Evolutionary conservation across 2,329 filamentous ascomycete species (phyloP).

Genomic region (Ilyonectria robusta): DNA sequence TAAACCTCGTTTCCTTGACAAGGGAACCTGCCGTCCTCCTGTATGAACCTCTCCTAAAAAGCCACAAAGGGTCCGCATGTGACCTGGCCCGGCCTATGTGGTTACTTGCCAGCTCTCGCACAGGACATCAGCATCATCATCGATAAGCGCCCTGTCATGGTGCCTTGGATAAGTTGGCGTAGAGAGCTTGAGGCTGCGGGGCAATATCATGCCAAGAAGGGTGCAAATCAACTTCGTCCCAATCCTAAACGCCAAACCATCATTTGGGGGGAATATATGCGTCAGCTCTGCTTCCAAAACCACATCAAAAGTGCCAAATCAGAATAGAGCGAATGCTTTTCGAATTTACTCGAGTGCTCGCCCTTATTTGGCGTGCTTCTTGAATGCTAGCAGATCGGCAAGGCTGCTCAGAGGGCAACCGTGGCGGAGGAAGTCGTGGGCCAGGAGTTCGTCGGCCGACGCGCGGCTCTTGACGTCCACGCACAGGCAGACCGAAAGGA

Average conservation of each 20-base stretch:
- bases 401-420: constrained; percentile 88
- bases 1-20: constrained; percentile 37
- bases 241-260: constrained; percentile 48
- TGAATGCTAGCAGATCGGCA: constrained; percentile 89
- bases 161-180: constrained; percentile 29
- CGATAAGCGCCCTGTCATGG: constrained; percentile 34
- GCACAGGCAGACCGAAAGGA: constrained; percentile 95
- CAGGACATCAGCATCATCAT: constrained; percentile 45
- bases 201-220: constrained; percentile 38
- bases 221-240: constrained; percentile 42
- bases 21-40: constrained; percentile 21
- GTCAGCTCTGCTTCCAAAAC: constrained; percentile 44
- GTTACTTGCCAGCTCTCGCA: constrained; percentile 40
- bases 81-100: constrained; percentile 31
- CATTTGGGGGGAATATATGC: constrained; percentile 48
- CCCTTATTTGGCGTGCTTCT: constrained; percentile 76
- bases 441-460: constrained; percentile 88
- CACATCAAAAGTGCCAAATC: constrained; percentile 43
- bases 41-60: constrained; percentile 29
- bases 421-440: constrained; percentile 94
- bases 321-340: constrained; percentile 39
- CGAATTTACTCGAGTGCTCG: constrained; percentile 29
- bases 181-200: constrained; percentile 23
- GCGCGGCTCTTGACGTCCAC: constrained; percentile 97
- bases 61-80: constrained; percentile 27